Conservation (phyloP, 2,329 filamentous ascomycete genomes). For the Verticillium isaacii region DNA sequence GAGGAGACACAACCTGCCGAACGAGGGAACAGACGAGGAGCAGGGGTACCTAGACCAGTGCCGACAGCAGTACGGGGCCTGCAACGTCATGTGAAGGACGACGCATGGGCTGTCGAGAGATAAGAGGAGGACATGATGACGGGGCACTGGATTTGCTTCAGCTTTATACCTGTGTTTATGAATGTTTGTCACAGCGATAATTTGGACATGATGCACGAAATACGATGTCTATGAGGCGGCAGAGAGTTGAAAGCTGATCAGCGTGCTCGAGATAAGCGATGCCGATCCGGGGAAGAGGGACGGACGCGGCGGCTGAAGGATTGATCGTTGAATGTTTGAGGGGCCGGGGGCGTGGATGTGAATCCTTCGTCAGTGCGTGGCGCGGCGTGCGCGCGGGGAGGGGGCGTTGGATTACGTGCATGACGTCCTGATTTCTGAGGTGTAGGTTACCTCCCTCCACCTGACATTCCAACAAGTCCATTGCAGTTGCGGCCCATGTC, state of each 20-base stretch:
- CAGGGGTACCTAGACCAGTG: slow-evolving; percentile 74
- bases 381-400: not conserved
- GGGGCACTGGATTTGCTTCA: not conserved
- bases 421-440: too few species aligned
- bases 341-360: not conserved
- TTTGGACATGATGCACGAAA: not conserved
- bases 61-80: slow-evolving; percentile 44
- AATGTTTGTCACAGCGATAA: not conserved
- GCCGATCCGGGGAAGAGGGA: not conserved
- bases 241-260: not conserved
- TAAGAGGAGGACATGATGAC: not conserved
- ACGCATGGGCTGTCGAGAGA: not conserved
- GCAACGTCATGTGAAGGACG: slow-evolving; percentile 45
- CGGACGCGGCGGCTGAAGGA: not conserved
- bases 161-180: not conserved
- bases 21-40: slow-evolving; percentile 60
- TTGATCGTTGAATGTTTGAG: not conserved
- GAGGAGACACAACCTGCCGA: slow-evolving; percentile 52
- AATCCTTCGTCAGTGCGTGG: not conserved
- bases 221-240: too few species aligned
- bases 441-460: too few species aligned
- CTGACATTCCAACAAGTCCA: too few species aligned
- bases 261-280: not conserved
- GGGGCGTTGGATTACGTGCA: not conserved
- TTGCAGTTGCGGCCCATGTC: too few species aligned